Percentiles rank a stretch among this genome's conserved stretches.
Evolutionary conservation across 768 basidiomycete species (phyloP).

Genomic region (Russula abietina): DNA sequence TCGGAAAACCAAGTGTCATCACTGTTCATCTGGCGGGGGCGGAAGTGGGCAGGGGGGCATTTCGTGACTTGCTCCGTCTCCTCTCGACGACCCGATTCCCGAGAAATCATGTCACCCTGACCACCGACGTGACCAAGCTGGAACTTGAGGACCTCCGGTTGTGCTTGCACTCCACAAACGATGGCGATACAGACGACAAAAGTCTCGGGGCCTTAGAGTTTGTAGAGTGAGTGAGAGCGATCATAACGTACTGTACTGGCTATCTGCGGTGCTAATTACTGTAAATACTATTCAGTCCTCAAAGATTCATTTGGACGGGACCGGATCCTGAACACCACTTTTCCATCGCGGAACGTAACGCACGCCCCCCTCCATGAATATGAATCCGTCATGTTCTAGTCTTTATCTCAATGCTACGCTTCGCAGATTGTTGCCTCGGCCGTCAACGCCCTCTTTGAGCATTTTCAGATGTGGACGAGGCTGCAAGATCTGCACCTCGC

Average conservation of each 20-base stretch:
- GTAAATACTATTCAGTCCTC: slow-evolving; percentile 31
- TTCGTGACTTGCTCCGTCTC: slow-evolving; percentile 16
- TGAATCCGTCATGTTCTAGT: background rate
- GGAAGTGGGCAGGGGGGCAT: slow-evolving; percentile 21
- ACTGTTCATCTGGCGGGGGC: slow-evolving; percentile 19
- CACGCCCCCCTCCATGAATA: background rate
- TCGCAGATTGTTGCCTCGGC: slow-evolving; percentile 42
- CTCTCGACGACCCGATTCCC: slow-evolving; percentile 10
- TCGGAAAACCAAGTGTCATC: slow-evolving; percentile 12
- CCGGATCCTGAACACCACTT: slow-evolving; percentile 58
- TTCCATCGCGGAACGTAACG: slow-evolving; percentile 47
- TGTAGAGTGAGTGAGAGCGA: slow-evolving; percentile 33
- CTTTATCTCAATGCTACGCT: background rate
- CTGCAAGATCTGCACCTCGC: slow-evolving; percentile 44
- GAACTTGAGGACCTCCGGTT: slow-evolving; percentile 33
- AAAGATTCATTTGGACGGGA: slow-evolving; percentile 49
- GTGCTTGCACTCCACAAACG: slow-evolving; percentile 37
- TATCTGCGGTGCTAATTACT: too few species aligned
- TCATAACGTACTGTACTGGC: background rate
- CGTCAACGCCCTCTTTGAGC: slow-evolving; percentile 36
- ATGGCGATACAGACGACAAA: slow-evolving; percentile 30
- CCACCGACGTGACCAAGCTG: slow-evolving; percentile 1
- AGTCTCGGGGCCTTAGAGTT: slow-evolving; percentile 30
- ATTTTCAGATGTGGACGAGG: slow-evolving; percentile 39
- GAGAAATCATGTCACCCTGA: background rate